Conservation (phyloP, 2,329 filamentous ascomycete genomes). For the Cryphonectria nitschkei region DNA sequence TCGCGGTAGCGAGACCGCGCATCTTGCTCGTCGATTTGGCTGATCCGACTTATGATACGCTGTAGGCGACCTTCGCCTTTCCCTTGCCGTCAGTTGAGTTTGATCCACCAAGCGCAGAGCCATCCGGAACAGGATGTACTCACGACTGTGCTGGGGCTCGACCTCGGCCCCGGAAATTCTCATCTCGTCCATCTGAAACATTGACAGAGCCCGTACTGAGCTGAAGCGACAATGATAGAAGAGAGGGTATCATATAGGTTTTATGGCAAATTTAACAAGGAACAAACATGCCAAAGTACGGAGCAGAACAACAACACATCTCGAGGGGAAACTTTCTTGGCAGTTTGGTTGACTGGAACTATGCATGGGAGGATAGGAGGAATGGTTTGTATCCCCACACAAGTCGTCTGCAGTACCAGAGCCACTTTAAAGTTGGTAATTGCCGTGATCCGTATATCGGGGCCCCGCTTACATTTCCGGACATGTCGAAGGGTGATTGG, state of each 20-base stretch:
- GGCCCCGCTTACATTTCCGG: neutral
- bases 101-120: neutral
- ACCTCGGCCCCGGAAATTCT: neutral
- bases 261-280: neutral
- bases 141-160: slow-evolving; percentile 16
- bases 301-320: neutral
- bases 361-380: neutral
- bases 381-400: neutral
- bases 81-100: neutral
- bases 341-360: neutral
- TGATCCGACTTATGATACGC: slow-evolving; percentile 30
- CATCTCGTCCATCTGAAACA: slow-evolving; percentile 5
- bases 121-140: neutral
- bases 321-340: neutral
- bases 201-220: neutral
- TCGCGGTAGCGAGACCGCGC: slow-evolving; percentile 45
- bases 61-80: slow-evolving; percentile 19
- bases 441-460: slow-evolving; percentile 9
- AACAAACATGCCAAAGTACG: neutral
- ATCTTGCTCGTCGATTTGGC: slow-evolving; percentile 45
- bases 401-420: neutral
- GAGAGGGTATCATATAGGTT: neutral
- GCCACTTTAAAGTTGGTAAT: neutral
- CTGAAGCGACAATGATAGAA: neutral
- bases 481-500: slow-evolving; percentile 9